Conservation (phyloP, 1,284 basidiomycete genomes). For the Ganoderma boninense region DNA sequence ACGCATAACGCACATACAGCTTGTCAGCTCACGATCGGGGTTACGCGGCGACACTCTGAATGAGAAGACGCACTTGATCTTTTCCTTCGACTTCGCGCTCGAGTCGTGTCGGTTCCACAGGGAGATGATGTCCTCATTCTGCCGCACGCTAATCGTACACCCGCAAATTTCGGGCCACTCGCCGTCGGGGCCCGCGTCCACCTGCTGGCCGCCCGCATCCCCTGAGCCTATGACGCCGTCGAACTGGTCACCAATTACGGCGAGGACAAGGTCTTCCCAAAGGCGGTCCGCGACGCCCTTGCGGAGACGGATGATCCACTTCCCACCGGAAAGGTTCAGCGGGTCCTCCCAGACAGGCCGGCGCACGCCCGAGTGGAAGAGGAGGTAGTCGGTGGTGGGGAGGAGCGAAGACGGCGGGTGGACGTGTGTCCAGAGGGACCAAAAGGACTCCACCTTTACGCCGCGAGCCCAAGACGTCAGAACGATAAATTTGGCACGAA, state of each 20-base stretch:
- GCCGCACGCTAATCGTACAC: constrained; percentile 84
- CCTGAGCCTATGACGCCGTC: constrained; percentile 54
- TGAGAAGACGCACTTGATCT: constrained; percentile 66
- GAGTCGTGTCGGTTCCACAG: constrained; percentile 81
- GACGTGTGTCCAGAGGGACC: constrained; percentile 85
- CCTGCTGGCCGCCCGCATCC: constrained; percentile 34
- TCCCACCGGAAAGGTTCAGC: constrained; percentile 86
- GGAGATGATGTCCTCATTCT: constrained; percentile 84
- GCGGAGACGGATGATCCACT: constrained; percentile 89
- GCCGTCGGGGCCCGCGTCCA: constrained; percentile 18
- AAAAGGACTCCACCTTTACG: constrained; percentile 80
- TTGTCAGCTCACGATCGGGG: neutral
- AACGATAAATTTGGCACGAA: constrained; percentile 4
- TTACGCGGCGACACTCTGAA: neutral
- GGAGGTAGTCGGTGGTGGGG: constrained; percentile 85
- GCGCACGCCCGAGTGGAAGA: constrained; percentile 84
- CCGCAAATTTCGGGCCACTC: constrained; percentile 84
- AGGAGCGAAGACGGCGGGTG: constrained; percentile 74
- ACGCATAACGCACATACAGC: neutral
- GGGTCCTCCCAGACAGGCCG: constrained; percentile 93
- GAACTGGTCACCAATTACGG: constrained; percentile 83
- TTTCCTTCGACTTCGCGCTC: constrained; percentile 72
- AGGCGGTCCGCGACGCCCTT: constrained; percentile 84
- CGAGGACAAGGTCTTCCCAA: constrained; percentile 85
- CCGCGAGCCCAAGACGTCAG: neutral